A percentile compares a stretch with the other conserved stretches of the same genome.
phyloP scores from a whole-genome alignment of 2,329 filamentous ascomycete species.

The Fusarium newnesense region DNA sequence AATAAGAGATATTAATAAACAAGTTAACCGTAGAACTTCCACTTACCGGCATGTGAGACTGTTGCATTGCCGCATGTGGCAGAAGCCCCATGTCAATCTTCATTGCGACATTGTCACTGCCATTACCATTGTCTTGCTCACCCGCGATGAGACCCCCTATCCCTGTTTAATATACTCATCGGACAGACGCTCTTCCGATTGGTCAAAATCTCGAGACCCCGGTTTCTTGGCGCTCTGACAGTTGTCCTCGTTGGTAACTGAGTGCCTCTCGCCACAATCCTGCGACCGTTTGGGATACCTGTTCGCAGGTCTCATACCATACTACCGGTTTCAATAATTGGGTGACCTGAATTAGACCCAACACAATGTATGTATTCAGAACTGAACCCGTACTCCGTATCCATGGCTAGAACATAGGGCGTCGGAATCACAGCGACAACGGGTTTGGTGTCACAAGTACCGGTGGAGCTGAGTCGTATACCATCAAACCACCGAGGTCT shows the following conservation, averaged over 20 bases:
- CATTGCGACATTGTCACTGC: not conserved
- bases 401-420: constrained; percentile 1
- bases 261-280: constrained; percentile 8
- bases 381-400: not conserved
- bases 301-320: constrained; percentile 23
- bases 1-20: not conserved
- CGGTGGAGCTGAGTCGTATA: constrained; percentile 32
- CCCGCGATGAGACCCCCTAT: constrained; percentile 1
- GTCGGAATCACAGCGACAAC: constrained; percentile 33
- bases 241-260: constrained; percentile 11
- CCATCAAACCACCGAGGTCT: constrained; percentile 15
- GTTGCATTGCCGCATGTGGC: constrained; percentile 1
- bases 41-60: not conserved
- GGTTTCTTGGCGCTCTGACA: constrained; percentile 10
- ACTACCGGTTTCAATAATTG: constrained; percentile 16
- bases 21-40: not conserved
- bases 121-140: constrained; percentile 4
- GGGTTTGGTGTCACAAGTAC: constrained; percentile 26
- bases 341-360: constrained; percentile 8
- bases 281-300: constrained; percentile 25
- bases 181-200: constrained; percentile 4
- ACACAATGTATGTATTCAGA: constrained; percentile 11
- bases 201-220: not conserved
- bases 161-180: constrained; percentile 1
- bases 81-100: not conserved